Evolutionary conservation across 495 filamentous ascomycete species (phyloP).

Genomic region (Xylaria longipes): DNA sequence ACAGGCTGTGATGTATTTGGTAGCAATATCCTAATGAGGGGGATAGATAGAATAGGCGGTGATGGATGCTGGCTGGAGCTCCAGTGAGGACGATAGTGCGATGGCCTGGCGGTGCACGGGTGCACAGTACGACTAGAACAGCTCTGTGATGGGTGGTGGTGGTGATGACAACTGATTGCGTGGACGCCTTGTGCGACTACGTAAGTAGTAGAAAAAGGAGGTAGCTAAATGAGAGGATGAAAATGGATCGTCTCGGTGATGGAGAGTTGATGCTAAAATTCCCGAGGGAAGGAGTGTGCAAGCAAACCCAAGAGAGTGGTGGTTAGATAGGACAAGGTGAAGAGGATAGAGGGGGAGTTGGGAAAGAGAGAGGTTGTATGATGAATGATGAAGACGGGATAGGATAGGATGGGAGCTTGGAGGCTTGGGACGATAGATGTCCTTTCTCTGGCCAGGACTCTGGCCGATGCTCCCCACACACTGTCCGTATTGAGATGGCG

Average conservation of each 20-base stretch:
- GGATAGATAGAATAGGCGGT: constrained; percentile 31
- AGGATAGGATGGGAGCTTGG: constrained; percentile 33
- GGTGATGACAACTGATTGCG: constrained; percentile 36
- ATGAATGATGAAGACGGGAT: constrained; percentile 30
- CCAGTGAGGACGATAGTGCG: constrained; percentile 26
- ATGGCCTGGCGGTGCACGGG: constrained; percentile 27
- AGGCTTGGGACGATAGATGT: constrained; percentile 40
- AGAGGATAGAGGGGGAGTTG: constrained; percentile 37
- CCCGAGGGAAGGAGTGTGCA: constrained; percentile 42
- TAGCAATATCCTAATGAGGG: constrained; percentile 26
- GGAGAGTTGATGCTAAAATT: constrained; percentile 25
- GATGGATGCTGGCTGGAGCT: constrained; percentile 34
- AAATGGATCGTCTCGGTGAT: constrained; percentile 33
- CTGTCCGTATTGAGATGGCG: constrained; percentile 19
- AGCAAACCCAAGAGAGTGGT: constrained; percentile 33
- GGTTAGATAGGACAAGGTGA: constrained; percentile 37
- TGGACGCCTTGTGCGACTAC: constrained; percentile 43
- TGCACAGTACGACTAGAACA: constrained; percentile 29
- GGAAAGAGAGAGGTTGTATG: constrained; percentile 41
- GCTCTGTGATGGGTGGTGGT: constrained; percentile 16
- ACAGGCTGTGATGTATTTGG: constrained; percentile 23
- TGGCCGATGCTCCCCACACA: constrained; percentile 17
- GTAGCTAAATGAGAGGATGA: constrained; percentile 54
- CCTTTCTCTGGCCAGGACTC: constrained; percentile 17
- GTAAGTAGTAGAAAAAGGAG: constrained; percentile 52